phyloP scores from a whole-genome alignment of 768 basidiomycete genomes.

The Hygrophoropsis aurantiaca region DNA sequence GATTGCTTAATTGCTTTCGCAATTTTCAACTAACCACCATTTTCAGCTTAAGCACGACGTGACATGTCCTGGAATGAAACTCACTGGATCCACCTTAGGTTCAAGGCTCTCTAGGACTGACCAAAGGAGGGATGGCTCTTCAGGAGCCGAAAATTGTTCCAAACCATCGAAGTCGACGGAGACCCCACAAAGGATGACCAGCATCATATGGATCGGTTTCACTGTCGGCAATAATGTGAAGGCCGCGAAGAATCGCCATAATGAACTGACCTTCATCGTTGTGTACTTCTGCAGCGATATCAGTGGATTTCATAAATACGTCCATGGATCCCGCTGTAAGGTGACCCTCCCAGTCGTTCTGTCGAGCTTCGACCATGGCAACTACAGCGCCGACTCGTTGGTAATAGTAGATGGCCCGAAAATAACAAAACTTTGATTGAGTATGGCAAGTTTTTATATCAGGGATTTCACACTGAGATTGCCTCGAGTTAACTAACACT shows the following conservation, averaged over 20 bases:
- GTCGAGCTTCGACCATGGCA: too few relatives aligned
- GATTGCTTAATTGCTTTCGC: neutral
- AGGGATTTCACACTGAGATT: too few relatives aligned
- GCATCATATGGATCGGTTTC: slow-evolving; percentile 6
- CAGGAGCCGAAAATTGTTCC: slow-evolving; percentile 3
- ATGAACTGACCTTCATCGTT: slow-evolving; percentile 1
- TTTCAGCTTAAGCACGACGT: neutral
- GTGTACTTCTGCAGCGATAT: slow-evolving; percentile 4
- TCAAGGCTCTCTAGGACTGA: neutral
- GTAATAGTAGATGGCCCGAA: too few relatives aligned
- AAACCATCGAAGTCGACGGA: slow-evolving; percentile 3
- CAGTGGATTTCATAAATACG: slow-evolving; percentile 3
- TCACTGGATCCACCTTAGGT: neutral
- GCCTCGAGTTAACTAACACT: too few relatives aligned
- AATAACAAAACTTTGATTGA: too few relatives aligned
- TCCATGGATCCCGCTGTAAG: neutral
- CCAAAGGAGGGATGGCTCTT: slow-evolving; percentile 4
- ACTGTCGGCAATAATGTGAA: neutral
- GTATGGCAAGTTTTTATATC: too few relatives aligned
- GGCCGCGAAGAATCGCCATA: too few relatives aligned
- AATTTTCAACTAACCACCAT: neutral
- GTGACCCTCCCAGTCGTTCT: too few relatives aligned
- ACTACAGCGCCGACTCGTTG: too few relatives aligned
- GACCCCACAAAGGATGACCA: slow-evolving; percentile 3
- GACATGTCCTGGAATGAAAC: neutral